Conservation (phyloP, 2,329 filamentous ascomycete genomes). For the Fusarium goolgardi region DNA sequence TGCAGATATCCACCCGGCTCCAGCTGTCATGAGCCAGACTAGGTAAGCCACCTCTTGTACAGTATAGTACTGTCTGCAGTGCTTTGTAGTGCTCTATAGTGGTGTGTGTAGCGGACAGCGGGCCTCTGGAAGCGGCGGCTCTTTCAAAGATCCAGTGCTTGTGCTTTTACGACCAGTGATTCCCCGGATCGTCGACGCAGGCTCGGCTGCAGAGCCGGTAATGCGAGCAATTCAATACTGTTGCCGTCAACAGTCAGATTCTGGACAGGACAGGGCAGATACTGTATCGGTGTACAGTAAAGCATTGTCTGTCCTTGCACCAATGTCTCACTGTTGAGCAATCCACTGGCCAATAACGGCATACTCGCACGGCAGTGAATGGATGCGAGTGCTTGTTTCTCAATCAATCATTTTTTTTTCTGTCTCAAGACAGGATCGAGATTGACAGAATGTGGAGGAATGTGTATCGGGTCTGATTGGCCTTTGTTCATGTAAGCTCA, state of each 20-base stretch:
- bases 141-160: slow-evolving; percentile 25
- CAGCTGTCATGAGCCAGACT: slow-evolving; percentile 43
- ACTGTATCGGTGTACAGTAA: background rate
- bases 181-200: slow-evolving; percentile 42
- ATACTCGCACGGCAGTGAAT: slow-evolving; percentile 31
- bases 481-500: slow-evolving; percentile 36
- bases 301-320: slow-evolving; percentile 11
- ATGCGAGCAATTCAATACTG: slow-evolving; percentile 40
- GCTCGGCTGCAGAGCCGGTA: slow-evolving; percentile 37
- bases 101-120: slow-evolving; percentile 25
- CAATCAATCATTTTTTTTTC: slow-evolving; percentile 14
- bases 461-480: slow-evolving; percentile 37
- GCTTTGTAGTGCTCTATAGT: background rate
- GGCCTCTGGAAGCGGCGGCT: slow-evolving; percentile 25
- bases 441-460: slow-evolving; percentile 42
- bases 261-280: background rate
- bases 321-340: slow-evolving; percentile 31
- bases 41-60: slow-evolving; percentile 30
- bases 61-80: slow-evolving; percentile 32
- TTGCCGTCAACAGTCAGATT: slow-evolving; percentile 22
- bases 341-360: slow-evolving; percentile 10
- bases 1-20: slow-evolving; percentile 36
- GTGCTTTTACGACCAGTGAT: slow-evolving; percentile 26
- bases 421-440: slow-evolving; percentile 40
- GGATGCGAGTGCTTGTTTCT: slow-evolving; percentile 18